A percentile compares a stretch with the other conserved stretches of the same genome.
Evolutionary conservation across 1,284 basidiomycete species (phyloP).

Genomic region (Heterobasidion parviporum): DNA sequence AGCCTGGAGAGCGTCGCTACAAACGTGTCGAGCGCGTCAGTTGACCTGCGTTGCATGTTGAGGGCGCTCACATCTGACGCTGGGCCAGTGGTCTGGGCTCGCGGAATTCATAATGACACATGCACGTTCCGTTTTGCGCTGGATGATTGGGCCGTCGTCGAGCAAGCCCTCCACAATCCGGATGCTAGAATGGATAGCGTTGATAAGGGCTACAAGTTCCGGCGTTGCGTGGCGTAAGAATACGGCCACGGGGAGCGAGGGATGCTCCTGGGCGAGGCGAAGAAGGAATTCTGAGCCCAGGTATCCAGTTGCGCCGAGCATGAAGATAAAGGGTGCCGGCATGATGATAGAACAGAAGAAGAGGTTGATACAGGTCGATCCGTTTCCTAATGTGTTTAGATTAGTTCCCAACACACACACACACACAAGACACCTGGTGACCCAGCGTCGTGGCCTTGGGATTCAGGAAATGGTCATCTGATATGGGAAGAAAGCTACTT

Average conservation of each 20-base stretch:
- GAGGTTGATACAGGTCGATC: too few species aligned
- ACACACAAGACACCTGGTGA: too few species aligned
- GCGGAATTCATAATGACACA: constrained; percentile 31
- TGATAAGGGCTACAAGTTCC: constrained; percentile 21
- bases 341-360: too few species aligned
- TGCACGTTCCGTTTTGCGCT: constrained; percentile 23
- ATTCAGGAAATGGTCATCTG: too few species aligned
- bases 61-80: constrained; percentile 22
- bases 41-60: background rate
- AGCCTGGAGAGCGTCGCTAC: constrained; percentile 31
- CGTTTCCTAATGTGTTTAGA: too few species aligned
- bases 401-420: too few species aligned
- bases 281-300: constrained; percentile 31
- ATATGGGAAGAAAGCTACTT: too few species aligned
- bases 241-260: constrained; percentile 23
- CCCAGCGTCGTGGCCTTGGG: too few species aligned
- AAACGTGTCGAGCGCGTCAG: background rate
- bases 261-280: constrained; percentile 21
- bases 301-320: constrained; percentile 21
- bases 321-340: too few species aligned
- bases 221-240: constrained; percentile 25
- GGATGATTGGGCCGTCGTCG: constrained; percentile 25
- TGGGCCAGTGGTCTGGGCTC: constrained; percentile 29
- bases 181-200: constrained; percentile 22
- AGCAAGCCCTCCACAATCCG: constrained; percentile 28